Percentiles rank a stretch among this genome's conserved stretches.
Conservation (phyloP, 192 early-diverging fungal genomes). For the Coemansia sp. region DNA sequence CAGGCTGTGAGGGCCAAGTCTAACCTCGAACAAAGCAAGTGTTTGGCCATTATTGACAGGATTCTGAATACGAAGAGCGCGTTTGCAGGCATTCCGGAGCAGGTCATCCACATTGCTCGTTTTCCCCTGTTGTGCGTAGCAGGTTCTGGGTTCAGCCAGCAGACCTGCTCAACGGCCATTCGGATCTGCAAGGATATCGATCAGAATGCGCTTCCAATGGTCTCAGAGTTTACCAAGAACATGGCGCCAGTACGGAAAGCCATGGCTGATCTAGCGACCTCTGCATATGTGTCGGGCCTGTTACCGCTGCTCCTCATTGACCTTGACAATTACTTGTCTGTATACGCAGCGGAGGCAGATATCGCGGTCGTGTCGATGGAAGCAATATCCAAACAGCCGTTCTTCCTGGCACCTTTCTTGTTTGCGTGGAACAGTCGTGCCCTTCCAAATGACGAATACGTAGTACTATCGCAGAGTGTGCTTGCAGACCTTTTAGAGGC, state of each 20-base stretch:
- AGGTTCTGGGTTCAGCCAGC: slow-evolving; percentile 10
- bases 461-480: background rate
- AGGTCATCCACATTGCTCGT: slow-evolving; percentile 8
- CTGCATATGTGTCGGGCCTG: slow-evolving; percentile 4
- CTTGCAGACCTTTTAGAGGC: slow-evolving; percentile 13
- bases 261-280: background rate
- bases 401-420: slow-evolving; percentile 29
- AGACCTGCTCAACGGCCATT: slow-evolving; percentile 12
- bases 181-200: slow-evolving; percentile 14
- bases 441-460: background rate
- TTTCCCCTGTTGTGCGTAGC: slow-evolving; percentile 20
- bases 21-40: slow-evolving; percentile 4
- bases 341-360: background rate
- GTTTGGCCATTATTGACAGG: slow-evolving; percentile 3
- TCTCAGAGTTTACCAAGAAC: background rate
- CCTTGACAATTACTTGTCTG: slow-evolving; percentile 10
- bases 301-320: slow-evolving; percentile 12
- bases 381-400: slow-evolving; percentile 5
- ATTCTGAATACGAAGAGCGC: background rate
- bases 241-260: background rate
- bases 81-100: background rate
- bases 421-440: slow-evolving; percentile 11
- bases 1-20: slow-evolving; percentile 7
- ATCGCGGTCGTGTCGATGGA: slow-evolving; percentile 3
- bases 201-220: slow-evolving; percentile 4